Evolutionary conservation across 2,329 filamentous ascomycete species (phyloP).

Genomic region (Colletotrichum camelliae): DNA sequence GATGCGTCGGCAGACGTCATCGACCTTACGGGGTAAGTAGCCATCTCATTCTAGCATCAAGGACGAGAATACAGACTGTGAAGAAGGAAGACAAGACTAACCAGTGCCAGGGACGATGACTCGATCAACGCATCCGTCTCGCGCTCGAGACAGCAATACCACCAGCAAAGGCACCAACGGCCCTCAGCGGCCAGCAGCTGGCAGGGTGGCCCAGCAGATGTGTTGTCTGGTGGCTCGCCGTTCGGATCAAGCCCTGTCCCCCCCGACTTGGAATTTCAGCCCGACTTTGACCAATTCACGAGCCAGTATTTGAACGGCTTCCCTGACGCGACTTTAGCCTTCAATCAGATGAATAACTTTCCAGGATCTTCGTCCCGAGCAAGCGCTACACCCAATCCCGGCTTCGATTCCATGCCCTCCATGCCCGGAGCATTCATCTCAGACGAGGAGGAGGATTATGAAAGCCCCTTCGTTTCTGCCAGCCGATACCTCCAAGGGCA

Average conservation of each 20-base stretch:
- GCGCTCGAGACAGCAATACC: not conserved
- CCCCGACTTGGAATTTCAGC: too few relatives aligned
- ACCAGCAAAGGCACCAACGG: not conserved
- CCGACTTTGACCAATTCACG: not conserved
- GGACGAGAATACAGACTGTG: not conserved
- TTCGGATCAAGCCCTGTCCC: not conserved
- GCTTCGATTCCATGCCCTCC: not conserved
- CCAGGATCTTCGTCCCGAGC: not conserved
- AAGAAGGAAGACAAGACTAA: slow-evolving; percentile 23
- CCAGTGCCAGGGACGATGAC: slow-evolving; percentile 37
- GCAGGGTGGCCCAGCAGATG: not conserved
- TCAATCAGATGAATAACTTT: not conserved
- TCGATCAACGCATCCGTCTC: slow-evolving; percentile 26
- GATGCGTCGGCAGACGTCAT: slow-evolving; percentile 33
- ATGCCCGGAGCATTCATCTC: slow-evolving; percentile 9
- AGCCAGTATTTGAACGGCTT: not conserved
- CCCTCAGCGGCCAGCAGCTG: not conserved
- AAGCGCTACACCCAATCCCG: not conserved
- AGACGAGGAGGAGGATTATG: not conserved
- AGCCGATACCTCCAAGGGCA: not conserved
- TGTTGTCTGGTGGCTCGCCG: not conserved
- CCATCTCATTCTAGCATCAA: not conserved
- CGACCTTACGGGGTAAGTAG: slow-evolving; percentile 47
- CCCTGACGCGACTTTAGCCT: not conserved
- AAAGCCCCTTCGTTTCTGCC: not conserved